Evolutionary conservation across 2,329 filamentous ascomycete species (phyloP), one percentile per base, ranked within the genome.

Genomic region (Oidium heveae): DNA sequence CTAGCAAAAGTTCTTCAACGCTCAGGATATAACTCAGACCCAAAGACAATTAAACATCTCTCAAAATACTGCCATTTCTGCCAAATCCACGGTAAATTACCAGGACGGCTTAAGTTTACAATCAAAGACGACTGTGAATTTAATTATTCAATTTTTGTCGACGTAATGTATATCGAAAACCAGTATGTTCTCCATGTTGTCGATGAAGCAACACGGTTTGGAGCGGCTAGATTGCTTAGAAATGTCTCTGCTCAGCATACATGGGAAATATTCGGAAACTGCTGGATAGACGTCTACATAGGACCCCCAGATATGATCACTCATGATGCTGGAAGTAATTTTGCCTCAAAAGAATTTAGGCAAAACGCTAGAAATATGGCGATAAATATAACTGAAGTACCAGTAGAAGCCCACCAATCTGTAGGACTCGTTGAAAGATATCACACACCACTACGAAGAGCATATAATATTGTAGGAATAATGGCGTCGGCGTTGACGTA

Each of bases 261-360:
- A 12, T 56, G 52, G 34, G 36, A 56, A 28, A 24, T 20, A 1
- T 33, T 57, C 22, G 4, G 55, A 2, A 24, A 18, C 1, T 57
- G 50, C 37, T 57, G 41, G 50, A 55, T 55, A 0, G 41, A 57
- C 28, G 55, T 36, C 4, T 55, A 56, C 33, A 13, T 52, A 9
- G 37, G 55, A 2, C 55, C 47, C 1, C 44, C 44, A 1, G 54
- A n/a, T n/a, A n/a, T n/a, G n/a, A n/a, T n/a, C n/a, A n/a, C n/a
- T n/a, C n/a, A n/a, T n/a, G n/a, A n/a, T 37, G 22, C 32, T 24
- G 55, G 43, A n/a, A 52, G 41, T n/a, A 56, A 54, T 28, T 55
- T 57, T 22, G 33, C 54, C 3, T 54, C 18, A 16, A 54, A 52
- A 36, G 49, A 57, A 41, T 55, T 57, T 37, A 36, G 37, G 3